A percentile compares a stretch with the other conserved stretches of the same genome.
Conservation (phyloP, 441 rosid genomes). For the Gossypium schwendimanii region DNA sequence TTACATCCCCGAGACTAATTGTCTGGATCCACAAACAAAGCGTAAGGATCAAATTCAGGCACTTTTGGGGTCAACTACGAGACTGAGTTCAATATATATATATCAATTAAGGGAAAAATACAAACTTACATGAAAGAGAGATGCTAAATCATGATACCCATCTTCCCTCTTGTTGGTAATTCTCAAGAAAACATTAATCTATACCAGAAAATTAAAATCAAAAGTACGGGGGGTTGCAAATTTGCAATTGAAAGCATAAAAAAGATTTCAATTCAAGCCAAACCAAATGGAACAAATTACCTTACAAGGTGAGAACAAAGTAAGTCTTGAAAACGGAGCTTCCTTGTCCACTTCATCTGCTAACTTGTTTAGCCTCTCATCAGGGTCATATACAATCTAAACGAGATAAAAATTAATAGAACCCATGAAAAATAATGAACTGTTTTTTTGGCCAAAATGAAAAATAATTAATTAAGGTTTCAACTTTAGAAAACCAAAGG, state of each 20-base stretch:
- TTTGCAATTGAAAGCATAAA: not conserved
- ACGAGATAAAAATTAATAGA: not conserved
- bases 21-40: slow-evolving; percentile 35
- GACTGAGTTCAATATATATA: not conserved
- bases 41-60: slow-evolving; percentile 6
- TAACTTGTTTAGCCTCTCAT: slow-evolving; percentile 62
- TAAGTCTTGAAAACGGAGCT: slow-evolving; percentile 88
- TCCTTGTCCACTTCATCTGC: slow-evolving; percentile 69
- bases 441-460: not conserved
- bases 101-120: not conserved
- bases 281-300: slow-evolving; percentile 23
- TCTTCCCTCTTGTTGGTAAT: slow-evolving; percentile 76
- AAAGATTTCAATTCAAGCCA: not conserved
- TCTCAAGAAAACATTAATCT: slow-evolving; percentile 92
- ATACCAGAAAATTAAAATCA: slow-evolving; percentile 5
- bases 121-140: slow-evolving; percentile 76
- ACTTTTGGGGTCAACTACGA: not conserved
- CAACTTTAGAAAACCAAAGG: not conserved
- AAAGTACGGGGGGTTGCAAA: not conserved
- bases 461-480: not conserved
- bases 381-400: slow-evolving; percentile 78
- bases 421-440: not conserved
- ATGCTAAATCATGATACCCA: slow-evolving; percentile 91
- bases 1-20: slow-evolving; percentile 74
- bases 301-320: slow-evolving; percentile 95